Evolutionary conservation across 1,139 yeast species (phyloP), one percentile per base, ranked within the genome.

Genomic region (Torulaspora globosa): DNA sequence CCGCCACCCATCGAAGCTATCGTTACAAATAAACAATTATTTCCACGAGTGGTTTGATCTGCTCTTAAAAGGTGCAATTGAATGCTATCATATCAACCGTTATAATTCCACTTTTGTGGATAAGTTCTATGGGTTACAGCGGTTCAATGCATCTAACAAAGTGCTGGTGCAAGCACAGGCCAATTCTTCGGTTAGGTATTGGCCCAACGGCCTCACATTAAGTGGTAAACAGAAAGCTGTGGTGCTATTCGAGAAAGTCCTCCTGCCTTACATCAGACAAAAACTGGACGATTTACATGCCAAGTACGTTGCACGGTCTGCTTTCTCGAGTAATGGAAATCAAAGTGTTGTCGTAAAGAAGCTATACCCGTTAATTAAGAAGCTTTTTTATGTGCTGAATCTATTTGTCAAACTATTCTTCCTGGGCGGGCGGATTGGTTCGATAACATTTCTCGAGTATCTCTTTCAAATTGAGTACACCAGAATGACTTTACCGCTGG

Each of bases 81-180:
- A 92, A 65, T 82, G 82, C 73, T 76, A 78, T 55, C 87, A 84
- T 57, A 65, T 90, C 42, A 75, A 71, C 44, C 73, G 75, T 46
- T 86, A 95, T 88, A 90, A 86, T 58, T 81, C 95, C 0, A 79
- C 94, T 2, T 88, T 92, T 57, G 87, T 96, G 0, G 97, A 90
- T 63, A 86, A 86, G 63, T 92, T 90, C 62, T 90, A 92, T 61
- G 97, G 97, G 1, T 68, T 92, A 55, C 88, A 89, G 62, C 70
- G 95, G 43, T 79, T 79, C 45, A 56, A 75, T 2, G 65, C 74
- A 35, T 60, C 73, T 10, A 57, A 59, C 31, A 54, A 59, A 19
- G 57, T 60, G 6, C 47, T 62, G 15, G 52, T 60, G 8, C 55
- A 62, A 18, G 60, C 55, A n/a, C 51, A 52, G 30, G 29, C 44